These are phyloP conservation scores for Umbelopsis isabellina DNA, from an alignment of 192 early-diverging fungal genomes.

Conservation along the genomic window DNA sequence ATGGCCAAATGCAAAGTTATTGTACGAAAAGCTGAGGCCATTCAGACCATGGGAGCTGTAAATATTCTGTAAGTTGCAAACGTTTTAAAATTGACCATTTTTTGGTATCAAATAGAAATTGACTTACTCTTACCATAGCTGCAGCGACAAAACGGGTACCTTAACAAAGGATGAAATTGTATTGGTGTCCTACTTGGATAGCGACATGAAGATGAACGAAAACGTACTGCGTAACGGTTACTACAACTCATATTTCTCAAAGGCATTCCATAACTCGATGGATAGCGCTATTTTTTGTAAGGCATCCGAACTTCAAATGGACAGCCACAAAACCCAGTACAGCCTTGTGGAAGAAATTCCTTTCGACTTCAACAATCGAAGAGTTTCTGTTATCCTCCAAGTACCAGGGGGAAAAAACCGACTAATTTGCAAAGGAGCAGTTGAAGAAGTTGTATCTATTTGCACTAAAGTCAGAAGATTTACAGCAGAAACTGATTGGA, in stretches of 20 bases:
- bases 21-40: constrained; percentile 49
- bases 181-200: constrained; percentile 39
- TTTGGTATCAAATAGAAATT: background rate
- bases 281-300: constrained; percentile 50
- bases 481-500: constrained; percentile 6
- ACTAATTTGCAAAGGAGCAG: constrained; percentile 51
- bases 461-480: constrained; percentile 29
- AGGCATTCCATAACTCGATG: constrained; percentile 51
- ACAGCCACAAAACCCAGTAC: constrained; percentile 19
- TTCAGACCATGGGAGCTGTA: constrained; percentile 53
- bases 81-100: background rate
- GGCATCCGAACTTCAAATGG: constrained; percentile 25
- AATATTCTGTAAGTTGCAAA: constrained; percentile 30
- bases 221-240: constrained; percentile 41
- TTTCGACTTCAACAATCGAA: constrained; percentile 56
- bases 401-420: constrained; percentile 19
- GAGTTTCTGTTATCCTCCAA: constrained; percentile 52
- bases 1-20: constrained; percentile 51
- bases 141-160: constrained; percentile 56
- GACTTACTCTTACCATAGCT: constrained; percentile 9
- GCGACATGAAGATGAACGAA: constrained; percentile 26
- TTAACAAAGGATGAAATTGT: constrained; percentile 51
- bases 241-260: constrained; percentile 52
- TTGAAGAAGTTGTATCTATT: constrained; percentile 48
- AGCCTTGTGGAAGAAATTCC: constrained; percentile 51